Percentiles rank a stretch among this genome's conserved stretches.
Conservation (phyloP, 2,329 filamentous ascomycete genomes). For the Zalaria sp. region DNA sequence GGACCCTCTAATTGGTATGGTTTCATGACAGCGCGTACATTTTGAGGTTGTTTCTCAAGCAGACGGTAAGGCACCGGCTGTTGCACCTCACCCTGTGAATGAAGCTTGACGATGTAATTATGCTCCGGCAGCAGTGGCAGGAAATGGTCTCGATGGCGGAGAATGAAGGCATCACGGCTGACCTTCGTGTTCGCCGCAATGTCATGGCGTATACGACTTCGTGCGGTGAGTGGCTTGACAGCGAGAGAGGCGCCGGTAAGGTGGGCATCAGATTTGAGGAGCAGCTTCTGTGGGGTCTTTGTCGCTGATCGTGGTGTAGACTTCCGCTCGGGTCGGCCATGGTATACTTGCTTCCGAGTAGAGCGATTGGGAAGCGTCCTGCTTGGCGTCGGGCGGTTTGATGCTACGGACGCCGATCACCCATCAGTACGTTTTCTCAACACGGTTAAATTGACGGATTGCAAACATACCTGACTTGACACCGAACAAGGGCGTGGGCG, state of each 20-base stretch:
- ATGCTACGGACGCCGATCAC: too few species aligned
- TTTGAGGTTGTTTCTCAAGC: constrained; percentile 26
- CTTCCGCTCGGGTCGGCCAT: not conserved
- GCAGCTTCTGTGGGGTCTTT: constrained; percentile 1
- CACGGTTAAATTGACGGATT: too few species aligned
- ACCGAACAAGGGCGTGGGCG: too few species aligned
- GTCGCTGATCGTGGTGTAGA: not conserved
- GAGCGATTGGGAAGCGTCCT: not conserved
- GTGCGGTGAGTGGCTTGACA: constrained; percentile 22
- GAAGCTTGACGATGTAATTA: constrained; percentile 29
- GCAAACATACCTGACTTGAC: too few species aligned
- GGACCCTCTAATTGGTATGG: constrained; percentile 37
- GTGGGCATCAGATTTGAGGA: constrained; percentile 8
- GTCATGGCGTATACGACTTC: constrained; percentile 24
- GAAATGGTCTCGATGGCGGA: constrained; percentile 31
- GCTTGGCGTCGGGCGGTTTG: not conserved
- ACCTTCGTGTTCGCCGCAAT: constrained; percentile 27
- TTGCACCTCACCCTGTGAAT: constrained; percentile 7
- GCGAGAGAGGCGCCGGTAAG: constrained; percentile 1
- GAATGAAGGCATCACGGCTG: constrained; percentile 31
- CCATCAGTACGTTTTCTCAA: too few species aligned
- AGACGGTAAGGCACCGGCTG: constrained; percentile 23
- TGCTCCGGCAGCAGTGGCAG: constrained; percentile 29
- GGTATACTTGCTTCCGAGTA: not conserved
- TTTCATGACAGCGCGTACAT: constrained; percentile 36